Conservation (phyloP, 176 grass and related monocot species). For the Pharus latifolius region DNA sequence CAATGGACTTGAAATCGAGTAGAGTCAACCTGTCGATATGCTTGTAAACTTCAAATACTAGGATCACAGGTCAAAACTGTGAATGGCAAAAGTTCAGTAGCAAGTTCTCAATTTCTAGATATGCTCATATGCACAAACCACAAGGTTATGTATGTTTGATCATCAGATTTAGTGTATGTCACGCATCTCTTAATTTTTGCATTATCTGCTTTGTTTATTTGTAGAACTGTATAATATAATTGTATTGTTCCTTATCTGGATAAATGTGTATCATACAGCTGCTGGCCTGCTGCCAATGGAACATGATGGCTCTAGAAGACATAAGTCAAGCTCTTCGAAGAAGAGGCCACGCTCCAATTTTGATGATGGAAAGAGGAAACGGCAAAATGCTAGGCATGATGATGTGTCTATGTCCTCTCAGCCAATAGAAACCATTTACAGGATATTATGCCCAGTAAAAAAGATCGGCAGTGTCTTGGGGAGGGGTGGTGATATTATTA, state of each 20-base stretch:
- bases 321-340: conserved; percentile 16
- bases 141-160: background rate
- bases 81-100: conserved; percentile 1
- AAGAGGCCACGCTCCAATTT: conserved; percentile 29
- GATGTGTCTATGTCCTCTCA: conserved; percentile 34
- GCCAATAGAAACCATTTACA: conserved; percentile 79
- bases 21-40: background rate
- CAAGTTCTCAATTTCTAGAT: background rate
- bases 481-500: conserved; percentile 82
- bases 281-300: conserved; percentile 15
- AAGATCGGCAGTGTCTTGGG: conserved; percentile 90
- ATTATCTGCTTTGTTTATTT: background rate
- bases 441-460: conserved; percentile 84
- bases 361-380: conserved; percentile 71
- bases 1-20: background rate
- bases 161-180: background rate
- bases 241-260: conserved; percentile 16
- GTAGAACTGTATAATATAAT: conserved; percentile 5
- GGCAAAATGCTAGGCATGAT: conserved; percentile 41
- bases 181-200: background rate
- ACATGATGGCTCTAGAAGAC: conserved; percentile 30
- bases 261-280: conserved; percentile 1
- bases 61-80: background rate
- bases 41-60: background rate
- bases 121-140: background rate